Percentiles rank a stretch among this genome's conserved stretches.
These are phyloP conservation scores for Populus tomentosa DNA, from an alignment of 441 rosid genomes.

Conservation along the genomic window DNA sequence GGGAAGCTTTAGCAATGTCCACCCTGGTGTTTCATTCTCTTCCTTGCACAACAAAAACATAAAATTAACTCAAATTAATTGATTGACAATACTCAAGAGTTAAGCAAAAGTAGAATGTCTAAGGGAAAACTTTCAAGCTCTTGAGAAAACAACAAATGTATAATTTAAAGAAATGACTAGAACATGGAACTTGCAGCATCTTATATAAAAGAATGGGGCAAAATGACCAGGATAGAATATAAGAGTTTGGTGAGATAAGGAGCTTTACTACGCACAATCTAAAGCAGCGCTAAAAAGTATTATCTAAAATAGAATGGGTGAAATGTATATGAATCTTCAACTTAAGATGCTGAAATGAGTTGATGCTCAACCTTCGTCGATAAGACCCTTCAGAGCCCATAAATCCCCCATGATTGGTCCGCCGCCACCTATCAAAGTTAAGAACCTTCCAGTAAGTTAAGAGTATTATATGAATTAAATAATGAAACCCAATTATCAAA, in stretches of 20 bases:
- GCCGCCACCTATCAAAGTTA: constrained; percentile 75
- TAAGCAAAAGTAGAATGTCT: not conserved
- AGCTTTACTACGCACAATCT: not conserved
- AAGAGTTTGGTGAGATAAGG: not conserved
- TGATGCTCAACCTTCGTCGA: constrained; percentile 71
- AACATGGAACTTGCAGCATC: constrained; percentile 1
- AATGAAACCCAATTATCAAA: not conserved
- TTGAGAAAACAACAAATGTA: not conserved
- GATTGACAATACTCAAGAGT: constrained; percentile 7
- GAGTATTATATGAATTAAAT: not conserved
- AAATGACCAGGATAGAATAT: not conserved
- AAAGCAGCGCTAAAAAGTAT: not conserved
- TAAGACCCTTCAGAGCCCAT: constrained; percentile 98
- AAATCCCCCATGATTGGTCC: constrained; percentile 99
- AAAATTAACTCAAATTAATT: constrained; percentile 31
- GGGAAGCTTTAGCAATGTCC: constrained; percentile 99
- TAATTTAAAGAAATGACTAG: not conserved
- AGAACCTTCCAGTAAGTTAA: constrained; percentile 21
- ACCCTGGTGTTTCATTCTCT: constrained; percentile 96
- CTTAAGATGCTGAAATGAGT: constrained; percentile 4
- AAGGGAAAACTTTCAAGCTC: constrained; percentile 1
- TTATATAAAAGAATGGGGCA: not conserved
- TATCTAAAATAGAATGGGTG: not conserved
- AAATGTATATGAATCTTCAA: not conserved
- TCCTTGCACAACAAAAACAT: constrained; percentile 79